Percentiles rank a stretch among this genome's conserved stretches.
phyloP scores from a whole-genome alignment of 306 rosid genomes.

The Begonia fuchsioides region DNA sequence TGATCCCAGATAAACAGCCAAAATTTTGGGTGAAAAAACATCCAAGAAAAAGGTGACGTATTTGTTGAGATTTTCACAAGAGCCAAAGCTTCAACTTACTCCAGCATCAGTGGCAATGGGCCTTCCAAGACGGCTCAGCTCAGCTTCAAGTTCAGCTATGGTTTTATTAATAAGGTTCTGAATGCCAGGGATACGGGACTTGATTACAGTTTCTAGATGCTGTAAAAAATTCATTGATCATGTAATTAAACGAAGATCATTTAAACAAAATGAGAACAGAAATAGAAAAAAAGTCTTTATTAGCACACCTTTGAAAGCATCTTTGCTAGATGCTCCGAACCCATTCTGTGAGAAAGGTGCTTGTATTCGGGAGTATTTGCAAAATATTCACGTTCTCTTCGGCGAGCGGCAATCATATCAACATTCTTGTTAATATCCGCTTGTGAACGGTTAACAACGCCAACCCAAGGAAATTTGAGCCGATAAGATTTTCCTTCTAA shows the following conservation, averaged over 20 bases:
- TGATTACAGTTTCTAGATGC: constrained; percentile 96
- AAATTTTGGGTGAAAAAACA: constrained; percentile 1
- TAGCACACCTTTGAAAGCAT: constrained; percentile 70
- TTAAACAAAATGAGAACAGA: neutral
- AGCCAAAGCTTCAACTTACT: constrained; percentile 29
- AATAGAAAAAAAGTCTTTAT: neutral
- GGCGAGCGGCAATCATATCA: constrained; percentile 97
- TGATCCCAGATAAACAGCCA: neutral
- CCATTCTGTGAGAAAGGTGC: constrained; percentile 87
- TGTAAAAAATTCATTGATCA: constrained; percentile 21
- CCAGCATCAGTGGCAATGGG: constrained; percentile 84
- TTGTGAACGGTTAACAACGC: constrained; percentile 91
- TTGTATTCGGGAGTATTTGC: constrained; percentile 66
- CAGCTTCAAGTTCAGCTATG: constrained; percentile 72
- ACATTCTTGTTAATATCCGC: constrained; percentile 83
- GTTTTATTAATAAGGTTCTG: constrained; percentile 87
- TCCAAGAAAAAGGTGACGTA: neutral
- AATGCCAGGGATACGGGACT: constrained; percentile 86
- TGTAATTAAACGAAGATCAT: constrained; percentile 2
- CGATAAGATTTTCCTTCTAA: constrained; percentile 71
- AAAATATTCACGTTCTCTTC: constrained; percentile 78
- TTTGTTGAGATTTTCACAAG: neutral
- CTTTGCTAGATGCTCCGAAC: constrained; percentile 91
- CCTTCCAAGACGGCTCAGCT: constrained; percentile 78
- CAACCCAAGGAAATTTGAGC: constrained; percentile 86